Conservation (phyloP, 495 filamentous ascomycete species). For the Wilcoxina mikolae region DNA sequence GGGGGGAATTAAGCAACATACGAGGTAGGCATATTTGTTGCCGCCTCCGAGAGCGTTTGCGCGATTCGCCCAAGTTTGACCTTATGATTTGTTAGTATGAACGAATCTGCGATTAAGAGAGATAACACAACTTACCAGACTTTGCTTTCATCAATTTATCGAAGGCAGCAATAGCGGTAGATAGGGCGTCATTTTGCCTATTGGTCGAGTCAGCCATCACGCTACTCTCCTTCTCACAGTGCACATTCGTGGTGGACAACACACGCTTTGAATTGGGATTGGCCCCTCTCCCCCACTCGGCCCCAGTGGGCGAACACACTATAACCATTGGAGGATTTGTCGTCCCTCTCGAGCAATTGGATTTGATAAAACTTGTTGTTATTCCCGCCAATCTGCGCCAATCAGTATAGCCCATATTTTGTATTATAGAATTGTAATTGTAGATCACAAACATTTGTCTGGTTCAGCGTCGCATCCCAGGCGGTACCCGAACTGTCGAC, state of each 20-base stretch:
- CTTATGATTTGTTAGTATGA: too few species aligned
- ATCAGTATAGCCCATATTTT: not conserved
- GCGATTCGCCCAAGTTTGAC: conserved; percentile 51
- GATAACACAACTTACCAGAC: conserved; percentile 49
- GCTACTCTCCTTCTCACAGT: too few species aligned
- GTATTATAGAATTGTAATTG: not conserved
- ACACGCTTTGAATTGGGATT: conserved; percentile 39
- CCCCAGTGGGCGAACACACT: conserved; percentile 44
- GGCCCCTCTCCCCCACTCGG: conserved; percentile 58
- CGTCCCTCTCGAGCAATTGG: conserved; percentile 33
- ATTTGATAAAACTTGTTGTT: conserved; percentile 64
- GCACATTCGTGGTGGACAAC: too few species aligned
- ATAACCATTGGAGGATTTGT: conserved; percentile 9
- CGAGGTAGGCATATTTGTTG: conserved; percentile 60
- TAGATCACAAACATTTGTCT: conserved; percentile 33
- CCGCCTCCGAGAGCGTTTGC: conserved; percentile 40
- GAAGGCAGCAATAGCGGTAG: conserved; percentile 40
- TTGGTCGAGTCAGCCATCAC: too few species aligned
- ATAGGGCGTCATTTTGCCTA: too few species aligned
- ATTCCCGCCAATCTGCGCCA: conserved; percentile 35
- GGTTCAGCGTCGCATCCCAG: conserved; percentile 49
- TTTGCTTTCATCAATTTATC: conserved; percentile 68
- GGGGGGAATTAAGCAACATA: conserved; percentile 34
- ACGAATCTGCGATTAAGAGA: too few species aligned
- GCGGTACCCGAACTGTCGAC: conserved; percentile 49